Percentiles rank a stretch among this genome's conserved stretches.
These are phyloP conservation scores for Parathielavia appendiculata DNA, from an alignment of 495 filamentous ascomycete species.

Conservation along the genomic window DNA sequence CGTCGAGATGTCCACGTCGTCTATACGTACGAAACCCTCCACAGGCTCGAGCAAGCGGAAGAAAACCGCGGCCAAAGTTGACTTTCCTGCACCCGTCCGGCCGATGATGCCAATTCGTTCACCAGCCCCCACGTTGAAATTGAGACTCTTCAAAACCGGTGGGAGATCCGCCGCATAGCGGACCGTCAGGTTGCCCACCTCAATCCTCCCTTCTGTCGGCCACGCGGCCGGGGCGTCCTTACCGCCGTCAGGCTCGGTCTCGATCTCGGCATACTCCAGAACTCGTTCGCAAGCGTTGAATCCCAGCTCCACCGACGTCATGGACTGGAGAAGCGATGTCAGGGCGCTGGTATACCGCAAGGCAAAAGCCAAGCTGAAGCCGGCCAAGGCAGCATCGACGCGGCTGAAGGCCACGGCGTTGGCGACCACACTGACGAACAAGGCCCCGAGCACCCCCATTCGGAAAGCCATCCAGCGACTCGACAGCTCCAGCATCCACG, in stretches of 20 bases:
- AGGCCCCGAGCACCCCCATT: constrained; percentile 54
- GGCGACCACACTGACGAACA: constrained; percentile 56
- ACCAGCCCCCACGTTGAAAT: constrained; percentile 35
- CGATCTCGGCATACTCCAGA: constrained; percentile 36
- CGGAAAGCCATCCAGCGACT: constrained; percentile 57
- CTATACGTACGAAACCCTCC: constrained; percentile 43
- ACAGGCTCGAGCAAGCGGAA: constrained; percentile 47
- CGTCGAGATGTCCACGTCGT: constrained; percentile 47
- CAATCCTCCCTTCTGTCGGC: constrained; percentile 40
- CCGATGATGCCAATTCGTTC: constrained; percentile 49
- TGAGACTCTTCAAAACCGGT: constrained; percentile 41
- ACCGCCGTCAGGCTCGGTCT: constrained; percentile 34
- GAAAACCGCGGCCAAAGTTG: constrained; percentile 41
- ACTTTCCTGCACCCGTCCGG: constrained; percentile 47
- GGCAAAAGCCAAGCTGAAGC: constrained; percentile 47
- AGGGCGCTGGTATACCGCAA: constrained; percentile 50
- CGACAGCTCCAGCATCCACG: constrained; percentile 53
- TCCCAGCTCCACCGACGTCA: constrained; percentile 44
- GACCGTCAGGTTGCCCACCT: constrained; percentile 38
- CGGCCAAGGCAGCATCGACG: constrained; percentile 60
- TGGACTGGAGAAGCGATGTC: constrained; percentile 43
- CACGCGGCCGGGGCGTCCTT: constrained; percentile 37
- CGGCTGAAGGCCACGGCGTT: constrained; percentile 49
- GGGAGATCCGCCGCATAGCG: constrained; percentile 40
- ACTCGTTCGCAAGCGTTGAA: constrained; percentile 41